These are phyloP conservation scores for Pichia inconspicua DNA, from an alignment of 1,139 yeast species.

Conservation along the genomic window DNA sequence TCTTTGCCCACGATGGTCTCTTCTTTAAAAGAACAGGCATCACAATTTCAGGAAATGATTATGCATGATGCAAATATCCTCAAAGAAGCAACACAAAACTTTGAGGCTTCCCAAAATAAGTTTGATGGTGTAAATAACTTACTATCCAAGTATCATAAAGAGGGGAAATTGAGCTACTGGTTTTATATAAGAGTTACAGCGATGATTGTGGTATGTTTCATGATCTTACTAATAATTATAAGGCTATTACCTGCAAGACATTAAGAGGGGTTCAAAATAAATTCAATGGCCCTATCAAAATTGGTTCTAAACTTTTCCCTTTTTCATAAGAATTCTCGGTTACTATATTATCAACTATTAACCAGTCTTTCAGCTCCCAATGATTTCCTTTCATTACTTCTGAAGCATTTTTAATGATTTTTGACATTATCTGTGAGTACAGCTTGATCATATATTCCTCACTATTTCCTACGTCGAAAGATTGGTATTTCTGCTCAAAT, in stretches of 20 bases:
- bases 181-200: constrained; percentile 24
- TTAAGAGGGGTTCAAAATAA: constrained; percentile 3
- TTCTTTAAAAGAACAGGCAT: constrained; percentile 25
- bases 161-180: constrained; percentile 26
- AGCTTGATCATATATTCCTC: constrained; percentile 40
- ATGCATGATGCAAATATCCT: constrained; percentile 26
- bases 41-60: constrained; percentile 26
- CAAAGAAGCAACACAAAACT: constrained; percentile 26
- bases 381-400: constrained; percentile 39
- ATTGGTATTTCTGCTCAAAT: constrained; percentile 27
- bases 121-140: constrained; percentile 22
- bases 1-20: constrained; percentile 26
- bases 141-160: constrained; percentile 24
- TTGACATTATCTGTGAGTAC: constrained; percentile 48
- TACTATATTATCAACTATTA: constrained; percentile 12
- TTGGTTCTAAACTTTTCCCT: constrained; percentile 20
- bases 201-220: constrained; percentile 18
- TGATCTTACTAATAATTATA: constrained; percentile 22
- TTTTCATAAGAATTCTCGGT: constrained; percentile 20
- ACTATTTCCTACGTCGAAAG: constrained; percentile 34
- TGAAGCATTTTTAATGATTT: constrained; percentile 40
- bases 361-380: constrained; percentile 44
- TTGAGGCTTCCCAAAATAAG: constrained; percentile 24
- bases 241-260: constrained; percentile 27
- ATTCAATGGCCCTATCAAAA: constrained; percentile 18